Evolutionary conservation across 129 eudicot species (phyloP).

Genomic region (Saposhnikovia divaricata): DNA sequence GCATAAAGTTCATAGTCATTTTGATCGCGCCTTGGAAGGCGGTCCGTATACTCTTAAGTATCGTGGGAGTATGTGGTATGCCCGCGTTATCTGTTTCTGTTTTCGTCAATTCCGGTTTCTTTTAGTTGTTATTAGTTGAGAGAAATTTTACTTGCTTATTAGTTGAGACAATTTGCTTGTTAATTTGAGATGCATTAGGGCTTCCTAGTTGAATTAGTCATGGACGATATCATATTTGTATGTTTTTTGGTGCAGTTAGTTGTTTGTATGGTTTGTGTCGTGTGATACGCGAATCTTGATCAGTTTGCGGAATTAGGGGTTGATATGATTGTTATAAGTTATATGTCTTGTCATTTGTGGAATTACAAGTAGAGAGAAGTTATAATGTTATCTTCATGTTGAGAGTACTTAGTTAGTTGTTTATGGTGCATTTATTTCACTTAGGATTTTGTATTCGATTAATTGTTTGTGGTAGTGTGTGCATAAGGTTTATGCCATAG

Average conservation of each 20-base stretch:
- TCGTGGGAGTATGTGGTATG: constrained; percentile 89
- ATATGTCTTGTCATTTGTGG: not conserved
- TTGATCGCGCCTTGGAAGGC: constrained; percentile 71
- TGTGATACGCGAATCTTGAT: not conserved
- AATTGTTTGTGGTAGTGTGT: not conserved
- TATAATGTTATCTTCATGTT: no score
- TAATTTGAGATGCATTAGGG: no score
- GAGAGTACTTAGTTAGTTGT: no score
- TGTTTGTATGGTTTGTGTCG: not conserved
- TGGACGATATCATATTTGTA: no score
- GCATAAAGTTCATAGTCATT: constrained; percentile 82
- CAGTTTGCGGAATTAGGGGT: not conserved
- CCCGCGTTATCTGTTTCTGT: not conserved
- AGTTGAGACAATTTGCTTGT: no score
- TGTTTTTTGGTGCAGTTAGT: not conserved
- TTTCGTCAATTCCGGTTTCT: not conserved
- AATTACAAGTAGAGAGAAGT: not conserved
- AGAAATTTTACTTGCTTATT: no score
- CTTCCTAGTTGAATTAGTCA: not conserved
- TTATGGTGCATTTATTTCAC: not conserved
- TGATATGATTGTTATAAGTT: not conserved
- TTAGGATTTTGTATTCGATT: no score
- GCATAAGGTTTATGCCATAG: not conserved
- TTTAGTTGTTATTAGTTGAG: not conserved
- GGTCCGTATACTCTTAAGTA: constrained; percentile 83